Evolutionary conservation across 2,329 filamentous ascomycete species (phyloP).

Genomic region (Penicillium italicum): DNA sequence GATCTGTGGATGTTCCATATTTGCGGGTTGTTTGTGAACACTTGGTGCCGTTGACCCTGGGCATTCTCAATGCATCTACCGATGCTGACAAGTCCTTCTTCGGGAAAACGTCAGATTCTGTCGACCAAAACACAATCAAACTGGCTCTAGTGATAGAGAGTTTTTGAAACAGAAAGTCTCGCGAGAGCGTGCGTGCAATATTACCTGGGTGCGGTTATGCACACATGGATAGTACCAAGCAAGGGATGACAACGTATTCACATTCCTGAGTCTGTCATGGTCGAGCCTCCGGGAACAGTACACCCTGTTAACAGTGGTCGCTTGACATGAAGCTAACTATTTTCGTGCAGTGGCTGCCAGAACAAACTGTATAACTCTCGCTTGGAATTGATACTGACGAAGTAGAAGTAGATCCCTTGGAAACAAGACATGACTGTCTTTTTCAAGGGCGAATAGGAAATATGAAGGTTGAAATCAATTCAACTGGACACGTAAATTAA

Average conservation of each 20-base stretch:
- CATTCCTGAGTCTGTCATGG: slow-evolving; percentile 11
- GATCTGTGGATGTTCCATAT: not conserved
- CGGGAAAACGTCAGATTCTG: not conserved
- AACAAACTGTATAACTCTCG: not conserved
- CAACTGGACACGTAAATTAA: not conserved
- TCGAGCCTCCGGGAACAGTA: not conserved
- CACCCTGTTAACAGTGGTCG: not conserved
- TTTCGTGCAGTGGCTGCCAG: no score
- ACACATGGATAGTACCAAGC: slow-evolving; percentile 8
- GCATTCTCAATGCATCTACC: not conserved
- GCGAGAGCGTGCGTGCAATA: not conserved
- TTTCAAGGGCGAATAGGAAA: not conserved
- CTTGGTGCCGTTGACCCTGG: not conserved
- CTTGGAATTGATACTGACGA: not conserved
- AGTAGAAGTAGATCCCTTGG: not conserved
- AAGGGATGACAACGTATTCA: slow-evolving; percentile 4
- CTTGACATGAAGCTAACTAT: not conserved
- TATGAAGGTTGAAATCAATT: not conserved
- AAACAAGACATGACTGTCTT: not conserved
- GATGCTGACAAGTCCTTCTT: not conserved
- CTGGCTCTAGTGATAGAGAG: not conserved
- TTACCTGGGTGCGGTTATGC: not conserved
- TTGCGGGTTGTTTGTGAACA: no score
- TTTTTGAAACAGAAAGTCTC: not conserved
- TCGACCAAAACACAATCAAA: not conserved